A percentile compares a stretch with the other conserved stretches of the same genome.
Conservation (phyloP, 169 alveolate species). For the Plasmodium adleri region DNA sequence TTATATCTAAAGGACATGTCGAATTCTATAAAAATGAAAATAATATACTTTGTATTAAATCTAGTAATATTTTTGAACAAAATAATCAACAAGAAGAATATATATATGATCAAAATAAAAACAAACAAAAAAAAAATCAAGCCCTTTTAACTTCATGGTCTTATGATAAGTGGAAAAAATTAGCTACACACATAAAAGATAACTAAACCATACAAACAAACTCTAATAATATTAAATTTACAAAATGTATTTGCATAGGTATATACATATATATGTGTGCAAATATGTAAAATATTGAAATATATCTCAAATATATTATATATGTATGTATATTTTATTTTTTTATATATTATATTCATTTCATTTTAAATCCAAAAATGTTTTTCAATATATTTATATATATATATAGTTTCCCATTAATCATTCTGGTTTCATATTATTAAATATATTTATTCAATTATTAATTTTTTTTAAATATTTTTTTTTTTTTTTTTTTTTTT, state of each 20-base stretch:
- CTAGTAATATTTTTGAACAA: conserved; percentile 8
- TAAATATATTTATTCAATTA: no score
- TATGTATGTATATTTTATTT: no score
- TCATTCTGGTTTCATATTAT: no score
- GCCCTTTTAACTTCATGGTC: conserved; percentile 73
- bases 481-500: no score
- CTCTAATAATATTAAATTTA: neutral
- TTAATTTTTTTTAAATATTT: no score
- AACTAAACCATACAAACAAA: neutral
- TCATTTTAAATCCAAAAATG: no score
- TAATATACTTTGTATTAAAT: conserved; percentile 26
- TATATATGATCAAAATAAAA: neutral
- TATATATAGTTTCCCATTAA: no score
- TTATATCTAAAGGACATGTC: conserved; percentile 80
- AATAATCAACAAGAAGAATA: neutral
- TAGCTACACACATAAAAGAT: conserved; percentile 2
- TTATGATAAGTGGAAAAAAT: conserved; percentile 37
- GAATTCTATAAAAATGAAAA: conserved; percentile 64
- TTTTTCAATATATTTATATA: no score
- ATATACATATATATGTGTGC: neutral
- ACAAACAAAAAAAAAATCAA: conserved; percentile 33
- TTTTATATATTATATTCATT: no score
- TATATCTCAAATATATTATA: no score
- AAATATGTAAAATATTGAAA: neutral
- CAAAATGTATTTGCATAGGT: neutral